A percentile compares a stretch with the other conserved stretches of the same genome.
Conservation (phyloP, 2,329 filamentous ascomycete genomes). For the Talaromyces sp. region DNA sequence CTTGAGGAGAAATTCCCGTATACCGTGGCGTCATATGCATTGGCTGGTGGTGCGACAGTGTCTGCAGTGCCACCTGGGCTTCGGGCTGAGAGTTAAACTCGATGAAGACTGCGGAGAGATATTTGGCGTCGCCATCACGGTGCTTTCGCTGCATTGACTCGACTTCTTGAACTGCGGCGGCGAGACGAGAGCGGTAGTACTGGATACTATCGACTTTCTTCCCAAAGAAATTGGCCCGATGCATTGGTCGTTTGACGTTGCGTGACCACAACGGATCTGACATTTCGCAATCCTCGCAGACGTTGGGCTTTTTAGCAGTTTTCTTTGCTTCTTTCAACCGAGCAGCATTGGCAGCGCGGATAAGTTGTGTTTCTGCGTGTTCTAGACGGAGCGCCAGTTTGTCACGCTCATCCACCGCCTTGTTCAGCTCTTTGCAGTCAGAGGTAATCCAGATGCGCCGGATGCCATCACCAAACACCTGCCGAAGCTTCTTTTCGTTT, state of each 20-base stretch:
- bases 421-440: constrained; percentile 68
- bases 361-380: constrained; percentile 77
- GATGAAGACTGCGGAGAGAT: constrained; percentile 75
- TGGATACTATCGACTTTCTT: constrained; percentile 87
- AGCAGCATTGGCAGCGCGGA: constrained; percentile 68
- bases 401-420: constrained; percentile 74
- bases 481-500: constrained; percentile 65
- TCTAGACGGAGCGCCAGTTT: constrained; percentile 74
- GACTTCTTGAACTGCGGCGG: constrained; percentile 66
- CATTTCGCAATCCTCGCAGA: constrained; percentile 24
- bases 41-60: constrained; percentile 76
- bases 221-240: constrained; percentile 66
- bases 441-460: constrained; percentile 76
- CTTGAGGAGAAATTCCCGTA: constrained; percentile 72
- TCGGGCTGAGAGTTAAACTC: constrained; percentile 78
- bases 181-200: constrained; percentile 71
- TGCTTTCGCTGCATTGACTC: constrained; percentile 61
- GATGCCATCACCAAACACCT: constrained; percentile 77
- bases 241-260: constrained; percentile 60
- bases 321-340: constrained; percentile 55
- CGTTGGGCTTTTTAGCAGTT: constrained; percentile 15
- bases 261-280: constrained; percentile 22
- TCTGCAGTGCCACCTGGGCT: constrained; percentile 81
- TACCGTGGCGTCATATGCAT: constrained; percentile 84
- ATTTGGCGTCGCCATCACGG: constrained; percentile 56